Conservation (phyloP, 176 grass and related monocot genomes). For the Oryza coarctata region DNA sequence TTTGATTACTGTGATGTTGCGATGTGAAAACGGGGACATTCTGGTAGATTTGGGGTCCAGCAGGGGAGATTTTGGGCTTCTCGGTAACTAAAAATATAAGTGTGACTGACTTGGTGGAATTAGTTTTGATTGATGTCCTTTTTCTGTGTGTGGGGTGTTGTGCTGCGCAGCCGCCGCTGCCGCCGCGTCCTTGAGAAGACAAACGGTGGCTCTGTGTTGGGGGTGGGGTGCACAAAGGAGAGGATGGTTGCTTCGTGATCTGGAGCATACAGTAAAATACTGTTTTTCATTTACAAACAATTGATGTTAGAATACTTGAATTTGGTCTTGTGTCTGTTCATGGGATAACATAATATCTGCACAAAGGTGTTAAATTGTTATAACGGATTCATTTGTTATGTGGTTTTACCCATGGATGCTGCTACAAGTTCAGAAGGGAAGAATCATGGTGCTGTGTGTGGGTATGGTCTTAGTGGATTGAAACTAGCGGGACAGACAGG, state of each 20-base stretch:
- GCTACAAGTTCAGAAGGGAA: not conserved
- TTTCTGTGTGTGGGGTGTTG: not conserved
- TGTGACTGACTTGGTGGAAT: not conserved
- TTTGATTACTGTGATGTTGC: not conserved
- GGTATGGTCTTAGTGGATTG: not conserved
- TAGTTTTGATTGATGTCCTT: not conserved
- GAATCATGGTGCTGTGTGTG: constrained; percentile 11
- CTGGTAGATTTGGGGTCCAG: not conserved
- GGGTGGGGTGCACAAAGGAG: not conserved
- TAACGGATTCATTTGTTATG: not conserved
- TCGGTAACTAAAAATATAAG: not conserved
- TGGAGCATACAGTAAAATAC: not conserved
- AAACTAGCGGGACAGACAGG: not conserved
- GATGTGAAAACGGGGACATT: not conserved
- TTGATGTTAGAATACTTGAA: not conserved
- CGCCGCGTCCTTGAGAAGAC: not conserved
- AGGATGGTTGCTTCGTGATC: constrained; percentile 12
- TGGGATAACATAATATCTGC: not conserved
- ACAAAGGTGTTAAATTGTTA: not conserved
- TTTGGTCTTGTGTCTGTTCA: not conserved
- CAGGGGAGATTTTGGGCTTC: not conserved
- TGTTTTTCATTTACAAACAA: constrained; percentile 16
- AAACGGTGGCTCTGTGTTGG: not conserved
- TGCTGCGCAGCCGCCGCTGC: no score
- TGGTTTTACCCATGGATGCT: constrained; percentile 17